These are phyloP conservation scores for Mycothermus thermophilus DNA, from an alignment of 495 filamentous ascomycete species.

Conservation along the genomic window DNA sequence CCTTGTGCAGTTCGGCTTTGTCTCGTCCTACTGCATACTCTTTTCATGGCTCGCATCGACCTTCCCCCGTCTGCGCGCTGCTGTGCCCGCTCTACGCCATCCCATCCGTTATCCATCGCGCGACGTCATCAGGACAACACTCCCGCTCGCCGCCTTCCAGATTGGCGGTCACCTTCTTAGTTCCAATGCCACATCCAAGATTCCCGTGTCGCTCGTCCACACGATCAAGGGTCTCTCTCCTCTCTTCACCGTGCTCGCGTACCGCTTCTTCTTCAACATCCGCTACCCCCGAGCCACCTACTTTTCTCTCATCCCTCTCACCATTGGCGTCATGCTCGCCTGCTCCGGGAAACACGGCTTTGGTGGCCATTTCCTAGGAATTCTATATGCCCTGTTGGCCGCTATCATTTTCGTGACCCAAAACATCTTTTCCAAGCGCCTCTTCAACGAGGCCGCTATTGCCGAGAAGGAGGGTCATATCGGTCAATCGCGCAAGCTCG, in stretches of 20 bases:
- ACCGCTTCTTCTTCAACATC: conserved; percentile 75
- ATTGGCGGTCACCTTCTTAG: conserved; percentile 86
- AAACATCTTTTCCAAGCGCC: conserved; percentile 95
- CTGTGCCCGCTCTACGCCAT: conserved; percentile 65
- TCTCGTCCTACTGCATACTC: conserved; percentile 74
- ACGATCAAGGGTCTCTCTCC: conserved; percentile 99
- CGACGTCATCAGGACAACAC: conserved; percentile 72
- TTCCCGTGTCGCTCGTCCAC: conserved; percentile 92
- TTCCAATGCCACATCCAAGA: conserved; percentile 83
- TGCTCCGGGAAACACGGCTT: conserved; percentile 68
- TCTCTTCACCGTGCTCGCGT: conserved; percentile 87
- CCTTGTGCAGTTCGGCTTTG: conserved; percentile 87
- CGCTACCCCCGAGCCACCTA: conserved; percentile 82
- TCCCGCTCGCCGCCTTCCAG: conserved; percentile 85
- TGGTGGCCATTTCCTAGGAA: conserved; percentile 73
- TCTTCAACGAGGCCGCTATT: conserved; percentile 90
- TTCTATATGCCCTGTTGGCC: conserved; percentile 71
- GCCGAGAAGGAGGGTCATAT: conserved; percentile 56
- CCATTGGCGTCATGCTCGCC: conserved; percentile 83
- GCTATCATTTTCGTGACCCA: conserved; percentile 94
- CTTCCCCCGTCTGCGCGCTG: conserved; percentile 51
- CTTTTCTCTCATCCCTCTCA: conserved; percentile 82
- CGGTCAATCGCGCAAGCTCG: conserved; percentile 56
- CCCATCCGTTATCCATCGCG: conserved; percentile 69
- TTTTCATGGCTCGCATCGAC: conserved; percentile 56